phyloP scores from a whole-genome alignment of 2,329 filamentous ascomycete genomes.

The Beauveria sp. region DNA sequence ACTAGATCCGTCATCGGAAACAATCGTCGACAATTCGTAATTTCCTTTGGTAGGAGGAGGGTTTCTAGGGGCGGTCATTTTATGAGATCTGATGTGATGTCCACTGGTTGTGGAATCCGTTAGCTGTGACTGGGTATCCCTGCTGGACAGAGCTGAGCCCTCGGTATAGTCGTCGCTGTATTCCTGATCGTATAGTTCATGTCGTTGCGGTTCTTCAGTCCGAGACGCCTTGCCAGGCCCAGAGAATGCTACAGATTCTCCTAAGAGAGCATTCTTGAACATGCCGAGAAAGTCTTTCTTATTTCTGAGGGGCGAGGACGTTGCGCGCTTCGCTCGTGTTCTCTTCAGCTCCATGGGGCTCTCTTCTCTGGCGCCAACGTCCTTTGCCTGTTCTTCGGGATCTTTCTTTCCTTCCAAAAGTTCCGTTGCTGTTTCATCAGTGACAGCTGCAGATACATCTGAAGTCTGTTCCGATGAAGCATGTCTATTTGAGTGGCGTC shows the following conservation, averaged over 20 bases:
- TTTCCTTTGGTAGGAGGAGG: constrained; percentile 46
- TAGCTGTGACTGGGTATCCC: constrained; percentile 11
- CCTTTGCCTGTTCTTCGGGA: constrained; percentile 19
- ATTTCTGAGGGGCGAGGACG: constrained; percentile 40
- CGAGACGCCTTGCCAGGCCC: constrained; percentile 41
- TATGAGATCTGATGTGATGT: constrained; percentile 12
- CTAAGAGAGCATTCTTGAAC: constrained; percentile 54
- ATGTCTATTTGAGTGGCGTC: background rate
- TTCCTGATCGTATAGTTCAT: constrained; percentile 19
- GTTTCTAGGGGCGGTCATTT: constrained; percentile 26
- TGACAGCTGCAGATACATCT: background rate
- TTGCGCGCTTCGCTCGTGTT: constrained; percentile 46
- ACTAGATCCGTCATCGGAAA: constrained; percentile 43
- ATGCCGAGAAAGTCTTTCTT: constrained; percentile 51
- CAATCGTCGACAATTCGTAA: constrained; percentile 50
- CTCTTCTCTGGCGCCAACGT: constrained; percentile 1
- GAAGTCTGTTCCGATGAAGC: background rate
- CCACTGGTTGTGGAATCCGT: background rate
- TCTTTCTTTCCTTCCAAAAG: background rate
- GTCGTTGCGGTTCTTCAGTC: constrained; percentile 35
- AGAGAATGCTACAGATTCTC: constrained; percentile 46
- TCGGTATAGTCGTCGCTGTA: constrained; percentile 18
- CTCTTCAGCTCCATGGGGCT: constrained; percentile 41
- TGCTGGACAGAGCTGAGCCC: constrained; percentile 15
- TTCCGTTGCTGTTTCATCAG: constrained; percentile 9